Conservation (phyloP, 768 basidiomycete genomes). For the Naganishia vishniacii region DNA sequence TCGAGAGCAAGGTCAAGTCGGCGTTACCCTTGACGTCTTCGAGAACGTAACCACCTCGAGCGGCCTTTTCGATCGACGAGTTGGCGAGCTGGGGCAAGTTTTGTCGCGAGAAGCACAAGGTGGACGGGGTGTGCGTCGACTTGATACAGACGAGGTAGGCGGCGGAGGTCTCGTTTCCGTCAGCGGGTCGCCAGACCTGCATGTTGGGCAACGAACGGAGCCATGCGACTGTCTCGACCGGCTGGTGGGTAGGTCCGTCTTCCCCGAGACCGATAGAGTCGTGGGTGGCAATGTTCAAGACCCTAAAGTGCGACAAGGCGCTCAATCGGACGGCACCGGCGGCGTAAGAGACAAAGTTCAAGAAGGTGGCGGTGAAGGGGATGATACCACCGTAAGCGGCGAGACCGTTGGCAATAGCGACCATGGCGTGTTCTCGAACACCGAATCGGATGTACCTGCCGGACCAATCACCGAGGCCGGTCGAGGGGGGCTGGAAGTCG, state of each 20-base stretch:
- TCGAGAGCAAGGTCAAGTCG: slow-evolving; percentile 81
- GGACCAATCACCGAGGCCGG: slow-evolving; percentile 72
- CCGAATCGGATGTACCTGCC: slow-evolving; percentile 93
- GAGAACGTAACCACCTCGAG: slow-evolving; percentile 81
- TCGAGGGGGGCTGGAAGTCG: slow-evolving; percentile 88
- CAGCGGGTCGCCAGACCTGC: slow-evolving; percentile 73
- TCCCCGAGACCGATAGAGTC: slow-evolving; percentile 79
- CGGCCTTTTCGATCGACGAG: slow-evolving; percentile 76
- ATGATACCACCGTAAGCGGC: slow-evolving; percentile 84
- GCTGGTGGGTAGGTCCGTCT: slow-evolving; percentile 94
- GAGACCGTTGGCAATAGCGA: slow-evolving; percentile 87
- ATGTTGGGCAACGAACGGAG: slow-evolving; percentile 86
- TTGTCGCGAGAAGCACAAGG: slow-evolving; percentile 30
- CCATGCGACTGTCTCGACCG: slow-evolving; percentile 78
- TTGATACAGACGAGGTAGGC: slow-evolving; percentile 74
- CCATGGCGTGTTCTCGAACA: slow-evolving; percentile 97
- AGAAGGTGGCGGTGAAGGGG: slow-evolving; percentile 86
- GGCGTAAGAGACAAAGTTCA: slow-evolving; percentile 91
- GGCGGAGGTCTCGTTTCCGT: slow-evolving; percentile 95
- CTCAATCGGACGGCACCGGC: slow-evolving; percentile 87
- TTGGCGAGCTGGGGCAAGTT: slow-evolving; percentile 78
- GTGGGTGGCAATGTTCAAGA: slow-evolving; percentile 94
- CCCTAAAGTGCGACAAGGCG: slow-evolving; percentile 79
- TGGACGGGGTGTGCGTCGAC: slow-evolving; percentile 75
- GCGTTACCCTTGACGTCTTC: slow-evolving; percentile 67